Evolutionary conservation across 805 yeast species (phyloP).

Genomic region (Gaillardinia entomophila): DNA sequence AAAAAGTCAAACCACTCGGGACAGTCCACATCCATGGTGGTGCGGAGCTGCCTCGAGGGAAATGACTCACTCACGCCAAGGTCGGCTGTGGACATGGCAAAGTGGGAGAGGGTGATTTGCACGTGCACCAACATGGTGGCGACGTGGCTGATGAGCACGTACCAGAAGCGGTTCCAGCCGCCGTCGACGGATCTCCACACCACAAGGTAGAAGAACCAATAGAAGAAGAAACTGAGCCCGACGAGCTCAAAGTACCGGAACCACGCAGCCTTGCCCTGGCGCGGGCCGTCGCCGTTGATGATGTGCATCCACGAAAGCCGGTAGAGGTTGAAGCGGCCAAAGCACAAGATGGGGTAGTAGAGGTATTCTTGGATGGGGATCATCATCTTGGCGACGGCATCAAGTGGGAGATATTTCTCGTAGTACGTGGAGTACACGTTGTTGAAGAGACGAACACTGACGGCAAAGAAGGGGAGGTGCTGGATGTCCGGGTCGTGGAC

Average conservation of each 20-base stretch:
- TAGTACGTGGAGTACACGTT: conserved; percentile 77
- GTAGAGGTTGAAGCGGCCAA: conserved; percentile 84
- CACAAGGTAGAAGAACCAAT: conserved; percentile 74
- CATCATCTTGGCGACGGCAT: conserved; percentile 50
- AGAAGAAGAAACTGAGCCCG: conserved; percentile 66
- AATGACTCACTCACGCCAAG: conserved; percentile 77
- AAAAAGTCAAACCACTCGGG: conserved; percentile 88
- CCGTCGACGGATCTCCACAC: conserved; percentile 48
- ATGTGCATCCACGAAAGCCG: conserved; percentile 76
- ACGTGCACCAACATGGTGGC: conserved; percentile 92
- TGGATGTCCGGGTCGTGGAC: conserved; percentile 94
- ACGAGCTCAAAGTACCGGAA: conserved; percentile 70
- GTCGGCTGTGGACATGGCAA: conserved; percentile 91
- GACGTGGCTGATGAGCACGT: conserved; percentile 66
- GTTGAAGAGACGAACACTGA: conserved; percentile 62
- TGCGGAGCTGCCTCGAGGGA: conserved; percentile 72
- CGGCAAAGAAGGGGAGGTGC: conserved; percentile 88
- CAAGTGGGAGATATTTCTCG: conserved; percentile 62
- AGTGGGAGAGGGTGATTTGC: conserved; percentile 83
- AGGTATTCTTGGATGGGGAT: conserved; percentile 63
- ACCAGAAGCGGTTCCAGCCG: conserved; percentile 49
- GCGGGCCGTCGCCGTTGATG: conserved; percentile 71
- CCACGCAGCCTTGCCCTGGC: conserved; percentile 80
- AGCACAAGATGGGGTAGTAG: conserved; percentile 73
- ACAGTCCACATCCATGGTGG: conserved; percentile 94